These are phyloP conservation scores for Mortierella sp. DNA, from an alignment of 371 early-diverging fungal genomes.

Conservation along the genomic window DNA sequence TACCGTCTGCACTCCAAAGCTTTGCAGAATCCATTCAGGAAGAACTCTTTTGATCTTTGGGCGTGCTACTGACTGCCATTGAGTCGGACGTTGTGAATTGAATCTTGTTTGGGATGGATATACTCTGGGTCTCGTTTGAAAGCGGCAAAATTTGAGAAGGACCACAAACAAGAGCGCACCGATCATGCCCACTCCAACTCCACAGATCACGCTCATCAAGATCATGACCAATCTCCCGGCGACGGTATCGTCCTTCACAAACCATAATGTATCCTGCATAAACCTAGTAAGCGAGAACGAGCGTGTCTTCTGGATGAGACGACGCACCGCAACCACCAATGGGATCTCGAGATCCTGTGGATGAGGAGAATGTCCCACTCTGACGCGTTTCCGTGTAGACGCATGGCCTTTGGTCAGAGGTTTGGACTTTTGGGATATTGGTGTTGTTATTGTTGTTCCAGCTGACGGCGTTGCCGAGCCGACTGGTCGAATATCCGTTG, in stretches of 20 bases:
- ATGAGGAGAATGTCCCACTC: neutral
- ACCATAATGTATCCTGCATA: slow-evolving; percentile 11
- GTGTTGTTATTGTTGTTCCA: too few species aligned
- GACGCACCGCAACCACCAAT: slow-evolving; percentile 2
- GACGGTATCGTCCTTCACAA: slow-evolving; percentile 21
- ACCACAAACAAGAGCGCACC: slow-evolving; percentile 48
- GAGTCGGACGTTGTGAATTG: neutral
- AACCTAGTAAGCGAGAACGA: slow-evolving; percentile 14
- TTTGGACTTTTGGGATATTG: too few species aligned
- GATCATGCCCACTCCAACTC: slow-evolving; percentile 37
- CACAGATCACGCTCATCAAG: slow-evolving; percentile 45
- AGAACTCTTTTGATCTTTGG: slow-evolving; percentile 25
- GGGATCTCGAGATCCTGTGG: neutral
- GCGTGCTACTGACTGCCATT: slow-evolving; percentile 7
- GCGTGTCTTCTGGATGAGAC: slow-evolving; percentile 9
- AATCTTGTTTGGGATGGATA: too few species aligned
- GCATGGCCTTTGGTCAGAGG: too few species aligned
- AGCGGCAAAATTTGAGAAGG: slow-evolving; percentile 41
- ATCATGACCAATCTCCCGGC: slow-evolving; percentile 34
- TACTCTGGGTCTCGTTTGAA: slow-evolving; percentile 19
- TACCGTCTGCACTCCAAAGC: slow-evolving; percentile 34
- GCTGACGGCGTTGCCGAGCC: too few species aligned
- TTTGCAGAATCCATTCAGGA: slow-evolving; percentile 23
- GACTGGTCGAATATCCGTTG: too few species aligned
- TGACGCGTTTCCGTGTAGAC: neutral